Conservation (phyloP, 345 rosid species). For the Citrus inodora region DNA sequence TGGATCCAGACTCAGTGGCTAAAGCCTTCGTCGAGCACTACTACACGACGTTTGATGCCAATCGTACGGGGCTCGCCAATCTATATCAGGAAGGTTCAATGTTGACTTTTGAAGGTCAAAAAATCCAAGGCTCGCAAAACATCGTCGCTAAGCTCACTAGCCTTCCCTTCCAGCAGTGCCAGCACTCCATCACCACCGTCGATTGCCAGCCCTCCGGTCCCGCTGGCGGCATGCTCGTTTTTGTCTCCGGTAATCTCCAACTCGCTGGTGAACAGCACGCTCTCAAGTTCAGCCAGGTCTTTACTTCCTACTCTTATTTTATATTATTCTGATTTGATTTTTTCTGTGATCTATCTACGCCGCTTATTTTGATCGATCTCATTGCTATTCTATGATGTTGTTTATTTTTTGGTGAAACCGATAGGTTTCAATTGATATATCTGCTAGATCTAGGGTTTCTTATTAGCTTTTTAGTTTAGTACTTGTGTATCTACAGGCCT, state of each 20-base stretch:
- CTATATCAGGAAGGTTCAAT: slow-evolving; percentile 83
- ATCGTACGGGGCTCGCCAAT: slow-evolving; percentile 54
- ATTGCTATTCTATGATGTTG: slow-evolving; percentile 10
- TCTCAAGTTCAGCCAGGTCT: slow-evolving; percentile 95
- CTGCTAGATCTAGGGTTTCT: slow-evolving; percentile 18
- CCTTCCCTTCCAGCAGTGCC: slow-evolving; percentile 94
- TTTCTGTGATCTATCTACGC: slow-evolving; percentile 2
- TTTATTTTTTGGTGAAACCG: slow-evolving; percentile 1
- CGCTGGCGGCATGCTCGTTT: slow-evolving; percentile 84
- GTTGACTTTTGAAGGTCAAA: slow-evolving; percentile 95
- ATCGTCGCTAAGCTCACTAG: slow-evolving; percentile 79
- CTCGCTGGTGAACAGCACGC: slow-evolving; percentile 91
- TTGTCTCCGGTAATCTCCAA: slow-evolving; percentile 88
- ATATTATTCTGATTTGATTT: background rate
- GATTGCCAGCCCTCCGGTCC: slow-evolving; percentile 99
- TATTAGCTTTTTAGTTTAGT: background rate
- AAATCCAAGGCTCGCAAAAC: slow-evolving; percentile 73
- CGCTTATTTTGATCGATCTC: slow-evolving; percentile 21
- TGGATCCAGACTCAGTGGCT: slow-evolving; percentile 84
- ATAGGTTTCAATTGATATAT: slow-evolving; percentile 1
- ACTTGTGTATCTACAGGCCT: background rate
- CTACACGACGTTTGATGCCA: slow-evolving; percentile 77
- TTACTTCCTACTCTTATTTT: background rate
- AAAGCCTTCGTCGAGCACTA: slow-evolving; percentile 94
- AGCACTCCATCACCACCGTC: slow-evolving; percentile 77